Evolutionary conservation across 331 rosid genomes (phyloP).

Genomic region (Quercus phellos): DNA sequence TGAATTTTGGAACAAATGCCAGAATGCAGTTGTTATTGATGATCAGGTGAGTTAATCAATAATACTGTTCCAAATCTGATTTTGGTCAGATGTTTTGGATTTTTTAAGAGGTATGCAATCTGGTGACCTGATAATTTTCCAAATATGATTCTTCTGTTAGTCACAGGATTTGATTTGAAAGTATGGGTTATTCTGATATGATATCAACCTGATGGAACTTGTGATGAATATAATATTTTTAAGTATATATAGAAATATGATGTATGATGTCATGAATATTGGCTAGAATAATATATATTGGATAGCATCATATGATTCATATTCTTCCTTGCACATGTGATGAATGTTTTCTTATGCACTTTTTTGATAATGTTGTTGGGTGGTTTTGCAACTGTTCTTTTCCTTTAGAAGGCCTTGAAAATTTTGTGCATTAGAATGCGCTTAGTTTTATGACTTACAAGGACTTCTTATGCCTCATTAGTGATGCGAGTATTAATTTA

Average conservation of each 20-base stretch:
- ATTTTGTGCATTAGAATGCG: neutral
- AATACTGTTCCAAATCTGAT: neutral
- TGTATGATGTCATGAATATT: no score
- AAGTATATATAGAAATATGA: no score
- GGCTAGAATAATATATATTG: neutral
- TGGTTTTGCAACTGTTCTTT: neutral
- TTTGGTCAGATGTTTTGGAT: constrained; percentile 1
- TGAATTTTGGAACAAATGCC: constrained; percentile 41
- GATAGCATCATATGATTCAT: neutral
- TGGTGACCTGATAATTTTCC: neutral
- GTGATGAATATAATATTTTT: neutral
- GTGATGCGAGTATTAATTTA: no score
- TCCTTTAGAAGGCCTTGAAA: neutral
- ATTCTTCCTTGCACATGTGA: neutral
- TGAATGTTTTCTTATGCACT: neutral
- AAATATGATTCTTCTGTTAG: neutral
- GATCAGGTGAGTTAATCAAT: constrained; percentile 42
- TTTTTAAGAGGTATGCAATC: neutral
- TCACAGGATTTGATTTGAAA: neutral
- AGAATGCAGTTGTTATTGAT: constrained; percentile 55
- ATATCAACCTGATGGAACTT: neutral
- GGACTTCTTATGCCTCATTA: neutral
- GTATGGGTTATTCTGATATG: neutral
- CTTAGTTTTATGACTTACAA: neutral
- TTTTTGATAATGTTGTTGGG: neutral